Evolutionary conservation across 169 alveolate species (phyloP).

Genomic region (Cryptosporidium sp.): DNA sequence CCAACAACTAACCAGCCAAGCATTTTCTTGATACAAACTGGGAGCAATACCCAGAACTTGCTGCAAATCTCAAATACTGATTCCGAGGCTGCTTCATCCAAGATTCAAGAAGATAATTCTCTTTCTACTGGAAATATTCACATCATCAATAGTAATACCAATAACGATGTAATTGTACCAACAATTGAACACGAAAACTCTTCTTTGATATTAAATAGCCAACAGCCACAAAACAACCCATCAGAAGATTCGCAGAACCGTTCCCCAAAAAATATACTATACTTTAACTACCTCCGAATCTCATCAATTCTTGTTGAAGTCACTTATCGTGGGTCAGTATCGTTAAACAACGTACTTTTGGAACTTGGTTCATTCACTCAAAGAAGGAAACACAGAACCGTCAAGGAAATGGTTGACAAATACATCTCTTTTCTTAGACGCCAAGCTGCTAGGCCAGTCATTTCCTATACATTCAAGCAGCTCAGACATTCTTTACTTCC

Average conservation of each 20-base stretch:
- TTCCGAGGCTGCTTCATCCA: not conserved
- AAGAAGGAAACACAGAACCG: slow-evolving; percentile 43
- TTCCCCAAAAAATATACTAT: slow-evolving; percentile 44
- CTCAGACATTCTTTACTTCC: slow-evolving; percentile 62
- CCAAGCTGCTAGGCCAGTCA: slow-evolving; percentile 65
- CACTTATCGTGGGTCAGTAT: slow-evolving; percentile 69
- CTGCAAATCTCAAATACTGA: not conserved
- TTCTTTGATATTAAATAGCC: not conserved
- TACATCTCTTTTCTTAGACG: slow-evolving; percentile 56
- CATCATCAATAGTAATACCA: not conserved
- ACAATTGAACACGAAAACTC: not conserved
- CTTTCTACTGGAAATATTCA: not conserved
- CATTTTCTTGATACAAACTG: not conserved
- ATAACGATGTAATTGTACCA: not conserved
- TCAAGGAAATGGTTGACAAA: slow-evolving; percentile 64
- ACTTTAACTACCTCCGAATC: slow-evolving; percentile 51
- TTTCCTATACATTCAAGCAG: slow-evolving; percentile 61
- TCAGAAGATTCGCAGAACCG: not conserved
- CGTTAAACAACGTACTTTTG: slow-evolving; percentile 48
- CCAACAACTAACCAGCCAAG: not conserved
- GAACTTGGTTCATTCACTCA: slow-evolving; percentile 70
- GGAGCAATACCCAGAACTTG: not conserved
- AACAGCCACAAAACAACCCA: not conserved
- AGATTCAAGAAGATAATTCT: not conserved
- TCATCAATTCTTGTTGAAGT: slow-evolving; percentile 68